Evolutionary conservation across 2,329 filamentous ascomycete genomes (phyloP), one percentile per base, ranked within the genome.

Genomic region (Zymoseptoria pseudotritici): DNA sequence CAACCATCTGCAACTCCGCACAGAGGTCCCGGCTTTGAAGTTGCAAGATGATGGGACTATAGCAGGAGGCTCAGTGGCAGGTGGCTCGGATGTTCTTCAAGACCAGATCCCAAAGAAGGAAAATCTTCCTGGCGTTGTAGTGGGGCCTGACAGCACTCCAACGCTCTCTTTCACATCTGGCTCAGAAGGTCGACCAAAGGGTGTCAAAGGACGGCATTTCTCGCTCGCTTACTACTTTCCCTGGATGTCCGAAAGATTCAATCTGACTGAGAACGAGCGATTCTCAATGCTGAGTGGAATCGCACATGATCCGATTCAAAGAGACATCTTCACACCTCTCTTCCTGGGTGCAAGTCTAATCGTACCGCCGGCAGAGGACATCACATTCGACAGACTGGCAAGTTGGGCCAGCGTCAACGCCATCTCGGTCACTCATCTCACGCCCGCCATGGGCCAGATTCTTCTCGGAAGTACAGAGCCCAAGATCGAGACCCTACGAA

Each of bases 381-480:
- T 97, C 61, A 84, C 87, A 57, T 89, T 97, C 72, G 92, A 96
- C 75, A 86, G 82, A 68, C 79, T 97, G 13, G 87, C 87, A 4
- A 91, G 96, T 70, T 99, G 94, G 94, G 90, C 97, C 82, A 80
- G 82, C 56, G 83, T 87, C 56, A 83, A 89, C 70, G 77, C 82
- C 58, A 85, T 89, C 2, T 96, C 87, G 17, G 89, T 91, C 20
- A 91, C 88, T 11, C 94, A 97, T 75, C 77, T 97, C 49, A 99
- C 94, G 1, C 94, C 94, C 9, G 94, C 94, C 59, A 97, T 97
- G 92, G 92, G 92, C 58, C 90, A 97, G 68, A 94, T 97, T 62
- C 78, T 97, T 1, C 87, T 93, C n/a, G 92, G 91, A 51, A 86
- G 90, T 0, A 75, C 89, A 65, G 95, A 97, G 69, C 88, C 90